Conservation (phyloP, 75 land plant genomes). For the Adiantum capillusveneris region DNA sequence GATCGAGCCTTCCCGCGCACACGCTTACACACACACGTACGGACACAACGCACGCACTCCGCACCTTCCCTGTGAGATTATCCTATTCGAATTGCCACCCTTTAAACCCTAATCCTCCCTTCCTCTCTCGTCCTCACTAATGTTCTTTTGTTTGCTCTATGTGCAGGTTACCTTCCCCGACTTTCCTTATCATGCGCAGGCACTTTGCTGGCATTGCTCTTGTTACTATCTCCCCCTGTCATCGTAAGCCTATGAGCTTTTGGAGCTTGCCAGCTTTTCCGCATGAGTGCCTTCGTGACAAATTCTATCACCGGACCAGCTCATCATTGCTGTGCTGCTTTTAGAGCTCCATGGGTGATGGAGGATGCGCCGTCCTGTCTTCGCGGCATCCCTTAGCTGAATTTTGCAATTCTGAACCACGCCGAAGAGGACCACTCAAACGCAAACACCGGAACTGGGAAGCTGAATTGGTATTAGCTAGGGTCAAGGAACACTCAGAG, state of each 20-base stretch:
- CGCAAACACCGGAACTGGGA: neutral
- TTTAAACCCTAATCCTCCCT: neutral
- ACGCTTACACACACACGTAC: neutral
- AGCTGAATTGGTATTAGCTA: neutral
- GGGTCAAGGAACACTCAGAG: neutral
- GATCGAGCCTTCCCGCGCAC: neutral
- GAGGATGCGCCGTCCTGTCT: conserved; percentile 8
- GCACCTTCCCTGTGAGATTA: neutral
- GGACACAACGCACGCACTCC: neutral
- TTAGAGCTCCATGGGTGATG: conserved; percentile 11
- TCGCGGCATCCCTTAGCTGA: conserved; percentile 7
- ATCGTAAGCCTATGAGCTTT: neutral
- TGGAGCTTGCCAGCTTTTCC: neutral
- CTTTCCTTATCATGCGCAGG: neutral
- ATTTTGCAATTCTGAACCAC: neutral
- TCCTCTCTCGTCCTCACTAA: neutral
- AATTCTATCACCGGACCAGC: neutral
- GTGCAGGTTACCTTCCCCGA: neutral
- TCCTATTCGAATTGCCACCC: neutral
- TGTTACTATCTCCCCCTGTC: neutral
- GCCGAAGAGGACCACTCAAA: neutral
- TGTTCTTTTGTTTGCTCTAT: neutral
- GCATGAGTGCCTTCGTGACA: conserved; percentile 4
- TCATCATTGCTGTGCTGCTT: neutral
- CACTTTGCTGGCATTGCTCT: neutral